Percentiles rank a stretch among this genome's conserved stretches.
Conservation (phyloP, 495 filamentous ascomycete species). For the Xylaria longipes region DNA sequence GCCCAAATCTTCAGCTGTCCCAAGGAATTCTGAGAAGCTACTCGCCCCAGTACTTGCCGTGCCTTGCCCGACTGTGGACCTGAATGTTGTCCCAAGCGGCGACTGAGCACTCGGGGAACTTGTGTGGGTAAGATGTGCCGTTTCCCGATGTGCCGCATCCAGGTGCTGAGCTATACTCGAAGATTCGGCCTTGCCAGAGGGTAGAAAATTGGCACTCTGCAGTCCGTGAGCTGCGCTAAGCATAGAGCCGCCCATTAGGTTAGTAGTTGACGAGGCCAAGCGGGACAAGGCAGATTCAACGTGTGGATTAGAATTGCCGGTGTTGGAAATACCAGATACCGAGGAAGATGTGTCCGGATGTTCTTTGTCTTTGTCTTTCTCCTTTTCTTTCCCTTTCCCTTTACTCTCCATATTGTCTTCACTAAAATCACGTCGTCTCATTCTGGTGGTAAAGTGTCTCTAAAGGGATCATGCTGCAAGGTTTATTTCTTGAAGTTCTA, state of each 20-base stretch:
- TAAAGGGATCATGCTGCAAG: not conserved
- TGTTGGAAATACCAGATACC: not conserved
- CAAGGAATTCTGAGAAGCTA: not conserved
- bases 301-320: not conserved
- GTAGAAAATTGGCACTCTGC: not conserved
- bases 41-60: not conserved
- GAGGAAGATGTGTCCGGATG: not conserved
- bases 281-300: conserved; percentile 28
- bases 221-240: not conserved
- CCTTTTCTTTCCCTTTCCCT: conserved; percentile 6
- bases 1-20: not conserved
- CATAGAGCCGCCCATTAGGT: conserved; percentile 27
- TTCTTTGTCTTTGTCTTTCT: not conserved
- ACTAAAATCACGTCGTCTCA: not conserved
- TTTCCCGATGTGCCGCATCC: conserved; percentile 15
- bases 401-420: not conserved
- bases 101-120: not conserved
- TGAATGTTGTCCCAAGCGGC: conserved; percentile 27
- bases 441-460: not conserved
- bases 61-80: conserved; percentile 14
- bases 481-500: not conserved
- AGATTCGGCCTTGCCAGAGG: conserved; percentile 34
- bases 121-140: conserved; percentile 15
- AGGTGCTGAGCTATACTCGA: conserved; percentile 14
- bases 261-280: conserved; percentile 30